Evolutionary conservation across 2,329 filamentous ascomycete species (phyloP).

Genomic region (Beauveria medogensis): DNA sequence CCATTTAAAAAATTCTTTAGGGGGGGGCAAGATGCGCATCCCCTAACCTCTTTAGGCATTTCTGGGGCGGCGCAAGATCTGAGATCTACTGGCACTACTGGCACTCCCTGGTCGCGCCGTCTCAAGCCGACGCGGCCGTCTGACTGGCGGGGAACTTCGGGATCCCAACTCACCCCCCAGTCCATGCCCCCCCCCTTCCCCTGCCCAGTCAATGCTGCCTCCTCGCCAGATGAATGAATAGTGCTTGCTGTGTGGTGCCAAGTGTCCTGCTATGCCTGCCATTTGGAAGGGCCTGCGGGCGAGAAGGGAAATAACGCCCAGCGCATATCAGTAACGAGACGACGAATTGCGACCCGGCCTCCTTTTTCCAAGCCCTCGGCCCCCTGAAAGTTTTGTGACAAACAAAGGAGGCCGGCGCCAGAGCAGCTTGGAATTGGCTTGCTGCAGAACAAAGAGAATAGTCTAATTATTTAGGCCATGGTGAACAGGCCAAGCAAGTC

Average conservation of each 20-base stretch:
- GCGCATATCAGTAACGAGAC: no score
- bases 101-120: conserved; percentile 11
- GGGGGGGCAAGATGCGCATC: not conserved
- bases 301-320: no score
- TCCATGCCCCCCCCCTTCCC: not conserved
- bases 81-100: conserved; percentile 25
- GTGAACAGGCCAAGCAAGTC: not conserved
- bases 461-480: not conserved
- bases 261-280: no score
- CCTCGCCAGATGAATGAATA: not conserved
- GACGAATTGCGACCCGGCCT: no score
- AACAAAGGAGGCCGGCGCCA: not conserved
- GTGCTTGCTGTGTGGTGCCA: no score
- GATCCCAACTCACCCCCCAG: conserved; percentile 17
- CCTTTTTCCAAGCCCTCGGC: not conserved
- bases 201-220: not conserved
- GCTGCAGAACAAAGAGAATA: not conserved
- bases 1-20: not conserved
- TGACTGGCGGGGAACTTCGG: conserved; percentile 17
- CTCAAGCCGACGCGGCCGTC: conserved; percentile 8
- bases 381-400: not conserved
- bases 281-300: no score
- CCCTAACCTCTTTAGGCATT: conserved; percentile 22
- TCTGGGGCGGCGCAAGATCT: conserved; percentile 22
- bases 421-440: not conserved